These are phyloP conservation scores for Nitzschia sp. DNA, from an alignment of 108 stramenopile species.

Conservation along the genomic window DNA sequence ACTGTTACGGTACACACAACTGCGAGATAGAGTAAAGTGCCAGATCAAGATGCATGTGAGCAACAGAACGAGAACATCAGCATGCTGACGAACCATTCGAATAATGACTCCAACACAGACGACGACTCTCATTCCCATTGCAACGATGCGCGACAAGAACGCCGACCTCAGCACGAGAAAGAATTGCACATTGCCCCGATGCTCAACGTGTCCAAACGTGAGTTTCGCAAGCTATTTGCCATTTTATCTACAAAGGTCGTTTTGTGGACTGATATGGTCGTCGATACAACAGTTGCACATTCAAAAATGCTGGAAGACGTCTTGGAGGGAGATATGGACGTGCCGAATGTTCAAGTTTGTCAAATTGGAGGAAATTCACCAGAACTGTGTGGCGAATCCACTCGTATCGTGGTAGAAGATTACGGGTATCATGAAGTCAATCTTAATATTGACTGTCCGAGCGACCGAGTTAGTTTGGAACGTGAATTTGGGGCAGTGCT, in stretches of 20 bases:
- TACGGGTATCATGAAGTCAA: constrained; percentile 73
- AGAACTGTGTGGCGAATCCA: constrained; percentile 38
- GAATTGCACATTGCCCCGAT: constrained; percentile 82
- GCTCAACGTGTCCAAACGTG: constrained; percentile 67
- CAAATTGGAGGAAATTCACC: constrained; percentile 72
- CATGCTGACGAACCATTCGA: background rate
- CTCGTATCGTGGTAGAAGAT: constrained; percentile 30
- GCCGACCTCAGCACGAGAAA: constrained; percentile 34
- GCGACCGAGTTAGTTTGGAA: constrained; percentile 45
- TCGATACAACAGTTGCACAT: constrained; percentile 59
- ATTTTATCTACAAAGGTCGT: constrained; percentile 56
- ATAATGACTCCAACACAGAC: background rate
- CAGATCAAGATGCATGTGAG: too few relatives aligned
- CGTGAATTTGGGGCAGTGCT: constrained; percentile 58
- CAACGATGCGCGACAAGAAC: background rate
- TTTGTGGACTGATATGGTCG: constrained; percentile 80
- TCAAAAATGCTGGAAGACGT: constrained; percentile 43
- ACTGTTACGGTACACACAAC: too few relatives aligned
- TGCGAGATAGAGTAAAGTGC: too few relatives aligned
- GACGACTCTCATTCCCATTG: too few relatives aligned
- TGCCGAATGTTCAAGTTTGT: constrained; percentile 26
- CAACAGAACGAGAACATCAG: too few relatives aligned
- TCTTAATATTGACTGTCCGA: constrained; percentile 80
- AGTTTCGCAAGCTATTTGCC: constrained; percentile 70
- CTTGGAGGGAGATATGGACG: constrained; percentile 18